Base-by-base conservation (phyloP, 129 eudicot genomes). In the Pseudognaphalium luteoalbum region DNA sequence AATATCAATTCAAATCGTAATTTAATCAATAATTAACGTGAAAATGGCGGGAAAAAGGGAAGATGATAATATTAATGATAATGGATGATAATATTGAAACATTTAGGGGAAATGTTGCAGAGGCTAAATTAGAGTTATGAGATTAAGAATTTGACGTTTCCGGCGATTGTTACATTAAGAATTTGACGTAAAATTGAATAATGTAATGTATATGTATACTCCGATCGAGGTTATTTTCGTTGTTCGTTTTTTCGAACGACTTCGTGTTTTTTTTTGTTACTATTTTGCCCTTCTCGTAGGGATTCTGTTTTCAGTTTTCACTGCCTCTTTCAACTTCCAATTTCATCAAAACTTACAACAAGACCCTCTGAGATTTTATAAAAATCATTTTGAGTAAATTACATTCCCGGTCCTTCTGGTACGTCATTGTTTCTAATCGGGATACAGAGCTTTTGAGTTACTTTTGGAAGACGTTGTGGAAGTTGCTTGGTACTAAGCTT, bases 51-150 rank as follows among this genome's bases (percentile, higher is more conserved):
- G 67, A 57, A 68, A 66, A 4, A 11, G 15, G 47, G 66, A 64
- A 64, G 79, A 68, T 22, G 66, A 60, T 60, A n/a, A 60, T 56
- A 19, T 67, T 34, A 66, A 63, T 62, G 71, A 57, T 68, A 29
- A 77, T 63, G 72, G 37, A 50, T 34, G 78, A 71, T 78, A 63
- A 71, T 61, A 52, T 50, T 29, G 28, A 21, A 62, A 51, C 42
- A 63, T 9, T 71, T 63, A 39, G 54, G 65, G 83, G 78, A 72
- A 73, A 80, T 73, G 83, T 73, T 80, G 83, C 83, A 80, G 79
- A 80, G 79, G 83, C 67, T 73, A 20, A 21, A 80, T 32, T 50
- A 52, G 19, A 52, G 65, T 65, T 47, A 66, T 47, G 65, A 32
- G 12, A 32, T 20, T 58, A 65, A 33, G 25, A n/a, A n/a, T n/a